Conservation (phyloP, 2,329 filamentous ascomycete species). For the Lasiodiplodia theobromae region DNA sequence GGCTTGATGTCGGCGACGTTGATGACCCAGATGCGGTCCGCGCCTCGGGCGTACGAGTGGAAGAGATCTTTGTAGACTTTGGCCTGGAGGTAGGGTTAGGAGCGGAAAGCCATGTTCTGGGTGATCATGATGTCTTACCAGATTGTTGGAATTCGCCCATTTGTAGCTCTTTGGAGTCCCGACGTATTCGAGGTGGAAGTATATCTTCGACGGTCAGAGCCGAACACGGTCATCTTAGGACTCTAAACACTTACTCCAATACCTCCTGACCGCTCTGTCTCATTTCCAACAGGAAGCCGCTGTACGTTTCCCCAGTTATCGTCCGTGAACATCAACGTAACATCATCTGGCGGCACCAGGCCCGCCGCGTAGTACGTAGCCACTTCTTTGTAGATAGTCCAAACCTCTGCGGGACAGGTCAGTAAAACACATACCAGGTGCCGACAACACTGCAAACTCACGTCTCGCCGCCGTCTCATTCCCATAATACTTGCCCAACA, state of each 20-base stretch:
- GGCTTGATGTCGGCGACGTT: constrained; percentile 39
- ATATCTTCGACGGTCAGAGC: constrained; percentile 21
- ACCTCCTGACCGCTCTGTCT: constrained; percentile 31
- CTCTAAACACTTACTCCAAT: constrained; percentile 20
- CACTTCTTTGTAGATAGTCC: constrained; percentile 37
- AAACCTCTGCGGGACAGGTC: constrained; percentile 27
- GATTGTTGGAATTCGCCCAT: constrained; percentile 34
- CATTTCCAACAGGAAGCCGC: constrained; percentile 34
- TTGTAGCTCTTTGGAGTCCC: constrained; percentile 35
- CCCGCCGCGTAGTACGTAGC: constrained; percentile 34
- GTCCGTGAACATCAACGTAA: constrained; percentile 35
- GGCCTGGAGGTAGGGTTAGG: not conserved
- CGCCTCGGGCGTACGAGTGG: constrained; percentile 33
- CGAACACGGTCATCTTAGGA: not conserved
- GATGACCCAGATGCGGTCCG: constrained; percentile 35
- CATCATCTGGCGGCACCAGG: constrained; percentile 33
- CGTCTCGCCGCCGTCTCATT: not conserved
- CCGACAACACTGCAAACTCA: not conserved
- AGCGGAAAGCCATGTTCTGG: constrained; percentile 18
- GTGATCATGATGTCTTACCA: constrained; percentile 28
- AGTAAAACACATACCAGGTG: too few species aligned
- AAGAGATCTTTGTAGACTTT: constrained; percentile 30
- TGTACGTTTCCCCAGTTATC: constrained; percentile 36
- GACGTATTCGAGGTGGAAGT: constrained; percentile 37
- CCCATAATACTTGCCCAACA: constrained; percentile 27